phyloP scores from a whole-genome alignment of 2,329 filamentous ascomycete species.

The Zasmidium cellare region DNA sequence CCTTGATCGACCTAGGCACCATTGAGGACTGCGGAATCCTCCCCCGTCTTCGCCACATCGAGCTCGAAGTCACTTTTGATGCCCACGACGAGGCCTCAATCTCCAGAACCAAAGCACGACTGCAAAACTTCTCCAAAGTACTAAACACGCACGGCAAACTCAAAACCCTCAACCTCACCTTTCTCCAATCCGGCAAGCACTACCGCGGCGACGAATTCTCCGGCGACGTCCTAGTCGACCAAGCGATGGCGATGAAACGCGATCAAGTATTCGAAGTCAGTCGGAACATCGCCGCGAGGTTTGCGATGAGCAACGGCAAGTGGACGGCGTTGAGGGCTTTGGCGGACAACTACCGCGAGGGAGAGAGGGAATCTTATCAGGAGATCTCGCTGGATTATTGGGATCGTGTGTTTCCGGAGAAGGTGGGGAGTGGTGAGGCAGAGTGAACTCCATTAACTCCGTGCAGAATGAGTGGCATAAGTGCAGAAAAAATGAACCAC shows the following conservation, averaged over 20 bases:
- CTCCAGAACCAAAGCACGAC: not conserved
- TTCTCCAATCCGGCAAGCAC: not conserved
- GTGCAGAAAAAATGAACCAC: no score
- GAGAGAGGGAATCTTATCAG: not conserved
- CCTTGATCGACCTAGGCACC: not conserved
- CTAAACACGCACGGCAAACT: not conserved
- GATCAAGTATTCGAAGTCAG: not conserved
- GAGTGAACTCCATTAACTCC: no score
- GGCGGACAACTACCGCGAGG: not conserved
- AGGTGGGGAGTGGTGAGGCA: no score
- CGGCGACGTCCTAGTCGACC: not conserved
- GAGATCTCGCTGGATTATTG: not conserved
- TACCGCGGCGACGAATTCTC: not conserved
- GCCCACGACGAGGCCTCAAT: not conserved
- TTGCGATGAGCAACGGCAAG: not conserved
- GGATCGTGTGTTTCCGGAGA: not conserved
- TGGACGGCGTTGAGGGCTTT: not conserved
- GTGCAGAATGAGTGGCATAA: no score
- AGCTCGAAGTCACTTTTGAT: not conserved
- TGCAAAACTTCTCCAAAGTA: not conserved
- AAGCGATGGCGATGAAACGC: not conserved
- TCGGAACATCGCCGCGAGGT: not conserved
- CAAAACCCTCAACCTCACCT: not conserved
- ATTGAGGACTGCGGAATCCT: not conserved
- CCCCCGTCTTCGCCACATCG: not conserved